Base-by-base conservation (phyloP, 257 asterid genomes). In the Mitragyna speciosa region DNA sequence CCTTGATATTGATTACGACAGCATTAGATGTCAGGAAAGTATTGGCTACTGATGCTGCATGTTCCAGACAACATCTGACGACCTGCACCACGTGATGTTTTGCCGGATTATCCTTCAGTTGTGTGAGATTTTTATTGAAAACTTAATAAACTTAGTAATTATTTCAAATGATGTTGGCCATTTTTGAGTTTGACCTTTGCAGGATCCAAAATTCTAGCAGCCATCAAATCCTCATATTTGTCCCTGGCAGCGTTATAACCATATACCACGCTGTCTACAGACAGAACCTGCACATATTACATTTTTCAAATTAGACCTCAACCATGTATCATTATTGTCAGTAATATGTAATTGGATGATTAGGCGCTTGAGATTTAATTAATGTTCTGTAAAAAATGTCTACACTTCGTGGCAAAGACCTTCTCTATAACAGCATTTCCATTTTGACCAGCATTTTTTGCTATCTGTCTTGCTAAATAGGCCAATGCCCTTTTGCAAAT, bases 51-150 rank as follows among this genome's bases (percentile, higher is more conserved):
- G 97, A 91, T 19, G 93, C 90, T 56, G 97, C 91, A 71, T 94
- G 94, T 81, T 92, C 97, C 83, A 92, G 87, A 86, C 97, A 94
- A 85, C 98, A 94, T 81, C 98, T 83, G 9, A 94, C 95, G 24
- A 94, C 97, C 96, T 93, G 89, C 22, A 81, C 72, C 4, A 36
- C 4, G 59, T 39, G 24, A 65, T 33, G 9, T 5, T 51, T 28
- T 47, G 5, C 7, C 64, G 54, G 45, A 61, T 66, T 52, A n/a
- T 59, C 33, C 26, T 19, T 22, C 45, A 43, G 19, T 56, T 39
- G 12, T 47, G 24, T 39, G 20, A 70, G 6, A 70, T 4, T 31
- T 5, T 19, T 9, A 33, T 33, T 59, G 8, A 76, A 72, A 49
- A 59, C 52, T 24, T 36, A 33, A 9, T 17, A 6, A 59, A 24